Base-by-base conservation (phyloP, 768 basidiomycete species). In the Dentipellis sp. region DNA sequence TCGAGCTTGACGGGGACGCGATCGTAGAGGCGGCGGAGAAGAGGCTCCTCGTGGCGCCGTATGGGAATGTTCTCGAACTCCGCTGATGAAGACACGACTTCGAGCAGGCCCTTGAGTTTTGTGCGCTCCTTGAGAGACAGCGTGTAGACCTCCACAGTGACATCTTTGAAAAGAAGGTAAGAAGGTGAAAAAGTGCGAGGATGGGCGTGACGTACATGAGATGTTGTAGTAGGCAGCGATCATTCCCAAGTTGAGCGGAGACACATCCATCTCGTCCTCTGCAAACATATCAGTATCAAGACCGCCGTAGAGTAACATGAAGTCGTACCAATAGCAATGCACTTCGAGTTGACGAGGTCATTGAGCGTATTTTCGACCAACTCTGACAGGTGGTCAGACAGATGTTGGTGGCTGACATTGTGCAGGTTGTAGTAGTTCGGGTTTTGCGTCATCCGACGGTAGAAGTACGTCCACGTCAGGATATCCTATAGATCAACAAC, bases 391-490 rank as follows among this genome's bases (percentile, higher is more conserved):
- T 97, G 94, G 59, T 98, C 95, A 0, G 94, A 95, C 11, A 98
- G 76, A 67, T 97, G 92, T 49, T 94, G 90, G 66, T 97, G 94
- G 62, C 86, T 93, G 67, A 97, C 94, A 57, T 93, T 94, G 75
- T 94, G 89, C 14, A 94, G 74, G 60, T 93, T 92, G 74, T 94
- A 94, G 69, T 91, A 94, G 64, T 94, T 93, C 0, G 95, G 94
- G 59, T 98, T 99, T 67, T 97, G 93, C 0, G 93, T 94, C 86
- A 98, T 90, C 12, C 97, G 83, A 47, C 95, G 83, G 71, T 98
- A 98, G 77, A 97, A 92, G 76, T 89, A 97, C 10, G 94, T 94
- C 97, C 97, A 99, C 0, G 97, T 99, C 64, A 97, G 75, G 67
- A 97, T 97, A 70, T 99, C 95, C 84, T 91, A 61, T 14, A 36